phyloP scores from a whole-genome alignment of 164 flowering plant species.

The Houttuynia cordata region DNA sequence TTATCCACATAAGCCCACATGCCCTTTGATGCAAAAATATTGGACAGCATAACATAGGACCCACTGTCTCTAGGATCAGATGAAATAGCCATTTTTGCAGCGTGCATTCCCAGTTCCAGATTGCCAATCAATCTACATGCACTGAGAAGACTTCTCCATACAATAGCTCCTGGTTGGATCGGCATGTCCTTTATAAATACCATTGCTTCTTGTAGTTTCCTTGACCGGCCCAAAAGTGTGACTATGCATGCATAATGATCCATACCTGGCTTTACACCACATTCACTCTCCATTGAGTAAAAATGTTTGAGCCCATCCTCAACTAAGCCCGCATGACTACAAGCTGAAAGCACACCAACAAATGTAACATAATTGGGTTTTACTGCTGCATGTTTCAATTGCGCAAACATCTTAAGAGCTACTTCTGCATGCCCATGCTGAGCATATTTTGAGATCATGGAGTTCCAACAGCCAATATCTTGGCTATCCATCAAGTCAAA shows the following conservation, averaged over 20 bases:
- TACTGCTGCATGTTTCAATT: conserved; percentile 31
- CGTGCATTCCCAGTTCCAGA: conserved; percentile 33
- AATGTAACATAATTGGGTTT: conserved; percentile 57
- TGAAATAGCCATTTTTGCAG: conserved; percentile 49
- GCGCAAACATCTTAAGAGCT: conserved; percentile 39
- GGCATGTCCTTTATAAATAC: conserved; percentile 56
- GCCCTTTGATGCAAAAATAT: conserved; percentile 44
- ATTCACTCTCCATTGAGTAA: conserved; percentile 27
- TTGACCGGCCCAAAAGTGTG: conserved; percentile 56
- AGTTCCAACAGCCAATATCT: conserved; percentile 64
- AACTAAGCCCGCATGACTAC: conserved; percentile 56
- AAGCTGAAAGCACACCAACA: conserved; percentile 61
- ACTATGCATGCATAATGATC: conserved; percentile 66
- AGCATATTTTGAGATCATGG: conserved; percentile 56
- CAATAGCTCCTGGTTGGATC: conserved; percentile 37
- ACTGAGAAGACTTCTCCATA: conserved; percentile 61
- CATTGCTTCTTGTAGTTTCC: conserved; percentile 43
- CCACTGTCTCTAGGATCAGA: conserved; percentile 49
- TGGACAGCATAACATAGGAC: conserved; percentile 39
- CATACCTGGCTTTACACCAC: conserved; percentile 45
- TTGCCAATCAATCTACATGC: conserved; percentile 31
- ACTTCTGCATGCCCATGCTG: conserved; percentile 51
- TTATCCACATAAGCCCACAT: conserved; percentile 47
- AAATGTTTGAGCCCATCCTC: conserved; percentile 41
- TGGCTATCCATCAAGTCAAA: conserved; percentile 21